Percentiles rank a stretch among this genome's conserved stretches.
These are phyloP conservation scores for Leishmania braziliensis DNA, from an alignment of 208 protist genomes.

Conservation along the genomic window DNA sequence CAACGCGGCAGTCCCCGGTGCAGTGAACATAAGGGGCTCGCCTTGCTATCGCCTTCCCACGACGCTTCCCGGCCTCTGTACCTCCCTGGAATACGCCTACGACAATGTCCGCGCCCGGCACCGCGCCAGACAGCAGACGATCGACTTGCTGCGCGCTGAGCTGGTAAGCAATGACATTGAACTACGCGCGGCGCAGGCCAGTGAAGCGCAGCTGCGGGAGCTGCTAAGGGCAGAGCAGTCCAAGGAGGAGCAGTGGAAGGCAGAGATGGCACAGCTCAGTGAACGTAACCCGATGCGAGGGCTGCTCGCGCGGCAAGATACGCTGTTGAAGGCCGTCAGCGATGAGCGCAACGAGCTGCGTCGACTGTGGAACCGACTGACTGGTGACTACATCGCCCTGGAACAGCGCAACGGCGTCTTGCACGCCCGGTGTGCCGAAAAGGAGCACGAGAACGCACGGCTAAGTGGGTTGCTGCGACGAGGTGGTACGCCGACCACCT, in stretches of 20 bases:
- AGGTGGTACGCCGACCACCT: neutral
- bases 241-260: conserved; percentile 37
- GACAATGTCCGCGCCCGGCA: conserved; percentile 18
- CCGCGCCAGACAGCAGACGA: conserved; percentile 13
- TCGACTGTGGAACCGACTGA: conserved; percentile 51
- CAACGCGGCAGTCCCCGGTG: neutral
- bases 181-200: conserved; percentile 29
- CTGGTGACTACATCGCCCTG: conserved; percentile 63
- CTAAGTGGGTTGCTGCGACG: conserved; percentile 45
- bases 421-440: conserved; percentile 74
- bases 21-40: neutral
- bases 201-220: conserved; percentile 39
- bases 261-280: conserved; percentile 40
- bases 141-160: conserved; percentile 23
- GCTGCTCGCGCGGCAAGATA: conserved; percentile 61
- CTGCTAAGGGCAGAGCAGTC: conserved; percentile 34
- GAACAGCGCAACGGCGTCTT: conserved; percentile 73
- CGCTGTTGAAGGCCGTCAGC: conserved; percentile 49
- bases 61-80: conserved; percentile 30
- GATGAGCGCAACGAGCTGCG: conserved; percentile 62
- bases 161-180: conserved; percentile 31
- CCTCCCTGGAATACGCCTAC: conserved; percentile 40
- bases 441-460: conserved; percentile 72
- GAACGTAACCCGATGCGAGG: conserved; percentile 53
- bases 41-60: conserved; percentile 22